These are phyloP conservation scores for Cryptomeria japonica DNA, from an alignment of 75 land plant genomes.

Conservation along the genomic window DNA sequence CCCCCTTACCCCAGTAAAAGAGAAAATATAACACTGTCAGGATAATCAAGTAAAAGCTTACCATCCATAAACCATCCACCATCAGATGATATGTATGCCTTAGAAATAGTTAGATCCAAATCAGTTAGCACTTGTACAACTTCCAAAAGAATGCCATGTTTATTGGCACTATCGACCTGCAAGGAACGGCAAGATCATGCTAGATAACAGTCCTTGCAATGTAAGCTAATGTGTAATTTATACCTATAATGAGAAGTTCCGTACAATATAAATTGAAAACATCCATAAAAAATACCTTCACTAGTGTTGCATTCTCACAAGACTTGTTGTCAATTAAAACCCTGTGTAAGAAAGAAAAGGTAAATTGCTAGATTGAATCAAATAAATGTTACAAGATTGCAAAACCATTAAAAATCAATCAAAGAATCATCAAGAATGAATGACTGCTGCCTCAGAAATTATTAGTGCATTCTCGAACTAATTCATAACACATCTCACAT, in stretches of 20 bases:
- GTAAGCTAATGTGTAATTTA: not conserved
- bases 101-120: constrained; percentile 72
- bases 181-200: constrained; percentile 6
- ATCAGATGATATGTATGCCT: constrained; percentile 95
- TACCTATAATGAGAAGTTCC: not conserved
- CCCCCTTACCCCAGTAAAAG: too few species aligned
- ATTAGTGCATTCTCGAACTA: not conserved
- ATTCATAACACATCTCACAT: not conserved
- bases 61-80: constrained; percentile 99
- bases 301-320: constrained; percentile 56
- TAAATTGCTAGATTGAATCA: not conserved
- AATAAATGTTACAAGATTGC: not conserved
- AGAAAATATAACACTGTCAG: not conserved
- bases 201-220: not conserved
- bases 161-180: constrained; percentile 92
- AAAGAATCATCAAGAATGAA: not conserved
- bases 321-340: constrained; percentile 68
- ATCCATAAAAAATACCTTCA: constrained; percentile 45
- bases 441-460: not conserved
- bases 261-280: not conserved
- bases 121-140: constrained; percentile 91
- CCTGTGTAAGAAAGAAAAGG: constrained; percentile 36
- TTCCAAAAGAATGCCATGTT: constrained; percentile 79
- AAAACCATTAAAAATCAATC: not conserved
- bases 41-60: constrained; percentile 23